Evolutionary conservation across 306 rosid genomes (phyloP).

Genomic region (Mimosa pudica): DNA sequence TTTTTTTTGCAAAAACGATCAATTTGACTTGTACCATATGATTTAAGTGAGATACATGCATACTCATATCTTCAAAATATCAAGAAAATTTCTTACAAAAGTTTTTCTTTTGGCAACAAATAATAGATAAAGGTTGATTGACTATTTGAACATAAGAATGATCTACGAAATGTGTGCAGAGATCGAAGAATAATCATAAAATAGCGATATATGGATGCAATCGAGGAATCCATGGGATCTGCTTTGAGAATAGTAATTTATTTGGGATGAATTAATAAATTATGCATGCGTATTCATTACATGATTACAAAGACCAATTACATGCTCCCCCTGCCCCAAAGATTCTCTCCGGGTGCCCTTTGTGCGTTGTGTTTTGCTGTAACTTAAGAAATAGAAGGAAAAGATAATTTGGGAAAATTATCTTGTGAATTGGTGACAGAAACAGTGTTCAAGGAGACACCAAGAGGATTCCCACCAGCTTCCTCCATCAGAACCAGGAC

Average conservation of each 20-base stretch:
- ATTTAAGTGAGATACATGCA: too few relatives aligned
- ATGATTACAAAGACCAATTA: background rate
- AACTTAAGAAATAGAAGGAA: slow-evolving; percentile 27
- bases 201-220: background rate
- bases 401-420: slow-evolving; percentile 23
- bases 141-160: background rate
- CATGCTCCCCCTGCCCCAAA: background rate
- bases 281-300: background rate
- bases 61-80: too few relatives aligned
- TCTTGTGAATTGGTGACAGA: slow-evolving; percentile 33
- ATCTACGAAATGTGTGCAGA: background rate
- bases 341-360: background rate
- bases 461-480: slow-evolving; percentile 73
- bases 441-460: slow-evolving; percentile 48
- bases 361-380: background rate
- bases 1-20: too few relatives aligned
- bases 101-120: too few relatives aligned
- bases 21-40: too few relatives aligned
- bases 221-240: background rate
- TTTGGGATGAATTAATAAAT: background rate
- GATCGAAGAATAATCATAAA: background rate
- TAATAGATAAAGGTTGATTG: too few relatives aligned
- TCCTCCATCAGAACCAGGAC: slow-evolving; percentile 62
- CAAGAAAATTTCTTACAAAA: too few relatives aligned
- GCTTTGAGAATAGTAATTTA: background rate